Evolutionary conservation across 176 grass and related monocot genomes (phyloP).

Genomic region (Saccharum officinarum): DNA sequence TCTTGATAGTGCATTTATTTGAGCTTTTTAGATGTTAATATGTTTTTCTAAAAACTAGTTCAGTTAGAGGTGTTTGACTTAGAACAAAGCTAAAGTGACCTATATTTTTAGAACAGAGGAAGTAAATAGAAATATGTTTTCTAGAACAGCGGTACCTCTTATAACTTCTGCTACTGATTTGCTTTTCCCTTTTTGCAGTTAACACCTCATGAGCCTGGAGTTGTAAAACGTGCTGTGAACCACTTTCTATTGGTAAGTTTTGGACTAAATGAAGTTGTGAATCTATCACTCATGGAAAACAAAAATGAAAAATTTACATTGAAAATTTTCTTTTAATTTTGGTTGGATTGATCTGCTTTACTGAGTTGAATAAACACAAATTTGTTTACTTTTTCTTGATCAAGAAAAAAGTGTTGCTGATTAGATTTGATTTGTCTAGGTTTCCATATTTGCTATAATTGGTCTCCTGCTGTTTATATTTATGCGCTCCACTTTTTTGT

Average conservation of each 20-base stretch:
- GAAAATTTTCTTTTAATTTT: slow-evolving; percentile 10
- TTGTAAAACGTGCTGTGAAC: slow-evolving; percentile 91
- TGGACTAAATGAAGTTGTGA: neutral
- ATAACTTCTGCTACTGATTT: neutral
- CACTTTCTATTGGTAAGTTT: slow-evolving; percentile 88
- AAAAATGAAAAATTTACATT: neutral
- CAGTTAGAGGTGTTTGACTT: neutral
- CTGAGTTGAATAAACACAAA: slow-evolving; percentile 11
- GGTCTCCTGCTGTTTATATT: slow-evolving; percentile 30
- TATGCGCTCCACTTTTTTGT: slow-evolving; percentile 30
- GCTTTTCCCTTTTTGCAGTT: slow-evolving; percentile 52
- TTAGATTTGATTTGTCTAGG: neutral
- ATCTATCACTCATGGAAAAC: neutral
- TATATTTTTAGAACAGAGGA: neutral
- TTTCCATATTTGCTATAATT: slow-evolving; percentile 2
- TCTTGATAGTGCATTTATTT: neutral
- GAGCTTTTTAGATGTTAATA: neutral
- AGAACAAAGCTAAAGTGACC: neutral
- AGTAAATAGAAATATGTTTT: neutral
- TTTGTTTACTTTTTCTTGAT: neutral
- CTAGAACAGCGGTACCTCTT: neutral
- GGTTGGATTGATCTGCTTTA: neutral
- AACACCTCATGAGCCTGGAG: slow-evolving; percentile 85
- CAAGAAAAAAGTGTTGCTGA: neutral
- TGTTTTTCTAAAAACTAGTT: neutral